Evolutionary conservation across 306 rosid species (phyloP).

Genomic region (Glycyrrhiza uralensis): DNA sequence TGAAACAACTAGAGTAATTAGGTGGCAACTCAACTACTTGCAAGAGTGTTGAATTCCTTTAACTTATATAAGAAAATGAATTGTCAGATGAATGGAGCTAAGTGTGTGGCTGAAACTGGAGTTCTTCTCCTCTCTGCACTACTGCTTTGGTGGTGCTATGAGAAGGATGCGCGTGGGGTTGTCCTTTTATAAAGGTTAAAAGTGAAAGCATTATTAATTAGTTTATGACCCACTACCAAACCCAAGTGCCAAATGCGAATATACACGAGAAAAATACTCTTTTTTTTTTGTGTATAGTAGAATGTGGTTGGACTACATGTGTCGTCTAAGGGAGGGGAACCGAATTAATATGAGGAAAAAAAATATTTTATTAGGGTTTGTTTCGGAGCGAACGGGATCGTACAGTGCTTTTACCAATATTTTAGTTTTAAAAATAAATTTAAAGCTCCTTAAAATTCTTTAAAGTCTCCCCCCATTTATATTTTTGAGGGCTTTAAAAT

Average conservation of each 20-base stretch:
- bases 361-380: not conserved
- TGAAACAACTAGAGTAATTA: not conserved
- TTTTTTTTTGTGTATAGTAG: not conserved
- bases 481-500: too few species aligned
- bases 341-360: not conserved
- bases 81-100: not conserved
- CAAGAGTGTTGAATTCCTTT: not conserved
- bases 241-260: not conserved
- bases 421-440: too few species aligned
- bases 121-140: not conserved
- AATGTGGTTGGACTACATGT: not conserved
- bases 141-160: not conserved
- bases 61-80: not conserved
- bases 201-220: not conserved
- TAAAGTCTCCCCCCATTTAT: too few species aligned
- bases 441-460: too few species aligned
- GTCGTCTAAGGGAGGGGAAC: not conserved
- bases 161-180: slow-evolving; percentile 3
- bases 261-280: not conserved
- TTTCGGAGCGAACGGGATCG: too few species aligned
- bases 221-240: not conserved
- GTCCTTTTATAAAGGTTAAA: slow-evolving; percentile 15
- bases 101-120: not conserved
- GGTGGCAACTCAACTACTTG: not conserved
- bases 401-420: too few species aligned